These are phyloP conservation scores for Angophora floribunda DNA, from an alignment of 345 rosid species.

Conservation along the genomic window DNA sequence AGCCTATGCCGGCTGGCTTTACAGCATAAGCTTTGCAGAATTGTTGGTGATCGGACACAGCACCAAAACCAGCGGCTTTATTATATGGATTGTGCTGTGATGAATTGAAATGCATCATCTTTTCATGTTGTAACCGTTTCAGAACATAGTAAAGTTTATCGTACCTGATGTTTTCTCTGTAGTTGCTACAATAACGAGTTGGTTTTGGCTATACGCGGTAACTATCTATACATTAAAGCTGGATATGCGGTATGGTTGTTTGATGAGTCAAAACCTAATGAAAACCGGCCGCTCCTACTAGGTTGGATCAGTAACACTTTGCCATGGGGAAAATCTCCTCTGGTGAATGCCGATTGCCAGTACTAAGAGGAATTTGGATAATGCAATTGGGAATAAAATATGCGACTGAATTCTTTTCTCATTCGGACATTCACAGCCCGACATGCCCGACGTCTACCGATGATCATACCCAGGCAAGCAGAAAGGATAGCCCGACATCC, in stretches of 20 bases:
- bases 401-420: background rate
- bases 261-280: background rate
- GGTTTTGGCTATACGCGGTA: background rate
- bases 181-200: background rate
- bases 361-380: background rate
- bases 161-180: background rate
- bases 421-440: background rate
- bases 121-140: background rate
- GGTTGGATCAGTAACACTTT: background rate
- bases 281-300: background rate
- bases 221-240: background rate
- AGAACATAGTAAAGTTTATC: background rate
- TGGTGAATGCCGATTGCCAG: background rate
- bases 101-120: background rate
- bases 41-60: background rate
- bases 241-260: background rate
- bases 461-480: background rate
- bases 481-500: background rate
- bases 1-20: background rate
- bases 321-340: background rate
- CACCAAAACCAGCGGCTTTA: background rate
- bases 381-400: background rate
- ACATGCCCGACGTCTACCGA: background rate
- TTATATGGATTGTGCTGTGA: background rate
- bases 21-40: background rate